Conservation (phyloP, 345 rosid genomes). For the Luvunga scandens region DNA sequence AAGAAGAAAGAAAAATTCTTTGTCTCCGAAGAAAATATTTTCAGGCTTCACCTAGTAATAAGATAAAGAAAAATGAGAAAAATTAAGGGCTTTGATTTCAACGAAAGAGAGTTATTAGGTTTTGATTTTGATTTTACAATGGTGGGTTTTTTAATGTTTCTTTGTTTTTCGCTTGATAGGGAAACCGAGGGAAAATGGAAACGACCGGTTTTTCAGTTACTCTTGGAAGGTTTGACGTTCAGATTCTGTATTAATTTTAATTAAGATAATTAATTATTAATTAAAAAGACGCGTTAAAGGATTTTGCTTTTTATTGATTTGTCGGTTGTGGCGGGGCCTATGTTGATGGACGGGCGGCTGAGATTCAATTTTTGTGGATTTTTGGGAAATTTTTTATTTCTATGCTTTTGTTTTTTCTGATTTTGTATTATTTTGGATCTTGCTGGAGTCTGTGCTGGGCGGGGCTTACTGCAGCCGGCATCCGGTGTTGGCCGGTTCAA, state of each 20-base stretch:
- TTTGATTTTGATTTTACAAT: not conserved
- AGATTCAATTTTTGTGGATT: not conserved
- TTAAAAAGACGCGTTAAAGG: not conserved
- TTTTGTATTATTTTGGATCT: not conserved
- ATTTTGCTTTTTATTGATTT: not conserved
- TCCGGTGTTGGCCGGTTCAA: not conserved
- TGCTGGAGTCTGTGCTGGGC: no score
- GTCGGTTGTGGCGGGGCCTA: not conserved
- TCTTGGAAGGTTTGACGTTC: constrained; percentile 14
- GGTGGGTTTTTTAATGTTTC: not conserved
- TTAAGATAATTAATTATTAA: not conserved
- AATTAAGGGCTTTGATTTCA: not conserved
- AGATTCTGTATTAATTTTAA: not conserved
- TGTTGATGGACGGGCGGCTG: constrained; percentile 11
- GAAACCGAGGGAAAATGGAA: not conserved
- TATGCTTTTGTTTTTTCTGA: not conserved
- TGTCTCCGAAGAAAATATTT: not conserved
- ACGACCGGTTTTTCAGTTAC: constrained; percentile 25
- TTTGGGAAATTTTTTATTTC: not conserved
- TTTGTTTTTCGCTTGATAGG: not conserved
- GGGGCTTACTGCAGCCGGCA: not conserved
- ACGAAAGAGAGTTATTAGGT: not conserved
- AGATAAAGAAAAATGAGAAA: not conserved
- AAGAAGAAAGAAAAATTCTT: not conserved
- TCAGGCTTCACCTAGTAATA: not conserved